These are phyloP conservation scores for Salvia miltiorrhiza DNA, from an alignment of 257 asterid genomes.

Conservation along the genomic window DNA sequence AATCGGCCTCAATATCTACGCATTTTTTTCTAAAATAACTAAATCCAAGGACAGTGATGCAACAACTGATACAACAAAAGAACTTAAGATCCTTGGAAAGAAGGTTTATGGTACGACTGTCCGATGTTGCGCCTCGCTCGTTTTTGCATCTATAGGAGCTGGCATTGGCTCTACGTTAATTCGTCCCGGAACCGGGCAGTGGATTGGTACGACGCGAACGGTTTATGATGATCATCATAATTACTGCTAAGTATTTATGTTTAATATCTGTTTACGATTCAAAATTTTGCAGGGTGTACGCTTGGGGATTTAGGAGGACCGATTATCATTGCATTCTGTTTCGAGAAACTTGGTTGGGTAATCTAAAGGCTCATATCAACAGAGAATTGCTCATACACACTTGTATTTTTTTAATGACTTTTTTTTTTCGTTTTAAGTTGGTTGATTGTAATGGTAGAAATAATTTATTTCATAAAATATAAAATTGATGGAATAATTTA, in stretches of 20 bases:
- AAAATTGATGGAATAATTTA: too few species aligned
- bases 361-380: not conserved
- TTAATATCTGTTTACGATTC: not conserved
- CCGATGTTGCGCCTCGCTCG: slow-evolving; percentile 64
- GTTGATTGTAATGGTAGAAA: not conserved
- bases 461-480: not conserved
- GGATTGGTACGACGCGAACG: slow-evolving; percentile 60
- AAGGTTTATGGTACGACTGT: slow-evolving; percentile 46
- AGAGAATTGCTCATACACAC: not conserved
- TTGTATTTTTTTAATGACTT: not conserved
- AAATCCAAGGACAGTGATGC: slow-evolving; percentile 33
- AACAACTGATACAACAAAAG: slow-evolving; percentile 28
- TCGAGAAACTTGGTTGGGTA: not conserved
- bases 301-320: slow-evolving; percentile 36
- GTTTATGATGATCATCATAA: not conserved
- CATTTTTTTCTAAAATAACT: slow-evolving; percentile 38
- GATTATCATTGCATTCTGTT: not conserved
- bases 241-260: not conserved
- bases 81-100: slow-evolving; percentile 45
- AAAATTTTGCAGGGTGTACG: slow-evolving; percentile 59
- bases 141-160: slow-evolving; percentile 87
- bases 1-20: slow-evolving; percentile 66
- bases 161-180: slow-evolving; percentile 67
- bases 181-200: slow-evolving; percentile 84
- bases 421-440: not conserved